Conservation (phyloP, 495 filamentous ascomycete genomes). For the Rostrohypoxylon terebratum region DNA sequence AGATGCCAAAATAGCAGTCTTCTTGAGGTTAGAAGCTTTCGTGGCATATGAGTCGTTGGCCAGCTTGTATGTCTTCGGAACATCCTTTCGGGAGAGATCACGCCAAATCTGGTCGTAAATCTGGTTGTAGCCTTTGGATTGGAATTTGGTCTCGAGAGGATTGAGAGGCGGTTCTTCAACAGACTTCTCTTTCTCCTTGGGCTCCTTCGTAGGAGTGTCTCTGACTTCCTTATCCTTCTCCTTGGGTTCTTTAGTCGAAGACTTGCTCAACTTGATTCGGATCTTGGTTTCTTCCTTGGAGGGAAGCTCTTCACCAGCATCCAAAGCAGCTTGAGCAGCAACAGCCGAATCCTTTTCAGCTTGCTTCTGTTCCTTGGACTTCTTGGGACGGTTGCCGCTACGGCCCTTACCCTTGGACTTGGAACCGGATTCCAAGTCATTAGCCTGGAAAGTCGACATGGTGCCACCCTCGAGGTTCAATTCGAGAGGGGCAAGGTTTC, state of each 20-base stretch:
- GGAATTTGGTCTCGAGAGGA: conserved; percentile 68
- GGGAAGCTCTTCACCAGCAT: conserved; percentile 82
- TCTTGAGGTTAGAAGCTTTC: conserved; percentile 91
- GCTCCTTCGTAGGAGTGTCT: conserved; percentile 65
- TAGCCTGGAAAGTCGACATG: conserved; percentile 85
- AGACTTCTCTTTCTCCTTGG: conserved; percentile 75
- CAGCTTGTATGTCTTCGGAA: conserved; percentile 88
- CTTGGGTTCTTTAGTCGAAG: conserved; percentile 60
- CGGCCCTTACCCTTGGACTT: conserved; percentile 75
- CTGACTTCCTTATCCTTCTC: conserved; percentile 56
- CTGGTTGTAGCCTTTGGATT: conserved; percentile 92
- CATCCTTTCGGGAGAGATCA: conserved; percentile 92
- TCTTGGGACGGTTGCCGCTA: conserved; percentile 76
- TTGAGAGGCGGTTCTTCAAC: conserved; percentile 64
- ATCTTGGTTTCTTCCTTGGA: conserved; percentile 77
- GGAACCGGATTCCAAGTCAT: conserved; percentile 65
- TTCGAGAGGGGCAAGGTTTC: conserved; percentile 78
- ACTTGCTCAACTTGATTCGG: conserved; percentile 65
- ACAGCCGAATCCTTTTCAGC: conserved; percentile 93
- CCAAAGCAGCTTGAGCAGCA: conserved; percentile 84
- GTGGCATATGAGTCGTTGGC: conserved; percentile 83
- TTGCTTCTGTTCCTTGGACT: conserved; percentile 97
- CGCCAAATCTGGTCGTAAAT: conserved; percentile 99
- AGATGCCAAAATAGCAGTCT: conserved; percentile 95
- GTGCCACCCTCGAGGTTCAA: conserved; percentile 89